phyloP scores from a whole-genome alignment of 352 stramenopile species.

The Albugo candida region DNA sequence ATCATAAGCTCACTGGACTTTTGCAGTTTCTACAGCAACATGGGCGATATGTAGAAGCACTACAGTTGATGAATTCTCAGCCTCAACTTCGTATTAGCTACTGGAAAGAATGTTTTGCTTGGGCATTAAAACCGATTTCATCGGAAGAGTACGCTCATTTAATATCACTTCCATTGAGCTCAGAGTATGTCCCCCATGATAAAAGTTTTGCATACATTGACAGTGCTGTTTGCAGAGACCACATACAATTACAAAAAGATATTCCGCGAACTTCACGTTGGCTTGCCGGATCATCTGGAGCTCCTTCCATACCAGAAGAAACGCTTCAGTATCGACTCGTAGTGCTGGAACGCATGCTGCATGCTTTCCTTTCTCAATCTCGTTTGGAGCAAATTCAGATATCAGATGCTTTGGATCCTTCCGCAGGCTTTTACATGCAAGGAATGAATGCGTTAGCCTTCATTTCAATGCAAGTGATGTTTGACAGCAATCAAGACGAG shows the following conservation, averaged over 20 bases:
- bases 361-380: constrained; percentile 27
- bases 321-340: constrained; percentile 15
- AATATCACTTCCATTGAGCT: constrained; percentile 16
- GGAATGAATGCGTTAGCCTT: constrained; percentile 73
- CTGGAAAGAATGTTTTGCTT: constrained; percentile 46
- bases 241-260: constrained; percentile 57
- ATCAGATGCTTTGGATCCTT: neutral
- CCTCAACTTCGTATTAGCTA: constrained; percentile 24
- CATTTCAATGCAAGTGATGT: constrained; percentile 41
- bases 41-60: constrained; percentile 47
- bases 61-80: constrained; percentile 48
- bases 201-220: neutral
- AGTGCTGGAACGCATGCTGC: constrained; percentile 26
- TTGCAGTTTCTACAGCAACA: constrained; percentile 35
- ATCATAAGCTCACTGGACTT: constrained; percentile 9
- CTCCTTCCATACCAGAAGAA: constrained; percentile 22
- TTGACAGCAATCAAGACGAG: constrained; percentile 16
- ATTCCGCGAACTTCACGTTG: constrained; percentile 62
- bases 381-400: neutral
- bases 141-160: constrained; percentile 5
- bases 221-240: constrained; percentile 18
- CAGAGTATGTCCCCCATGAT: constrained; percentile 21
- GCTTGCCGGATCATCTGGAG: constrained; percentile 32
- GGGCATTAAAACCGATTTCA: constrained; percentile 19
- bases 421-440: constrained; percentile 61